phyloP scores from a whole-genome alignment of 352 stramenopile genomes.

The Pythium sukuiense region DNA sequence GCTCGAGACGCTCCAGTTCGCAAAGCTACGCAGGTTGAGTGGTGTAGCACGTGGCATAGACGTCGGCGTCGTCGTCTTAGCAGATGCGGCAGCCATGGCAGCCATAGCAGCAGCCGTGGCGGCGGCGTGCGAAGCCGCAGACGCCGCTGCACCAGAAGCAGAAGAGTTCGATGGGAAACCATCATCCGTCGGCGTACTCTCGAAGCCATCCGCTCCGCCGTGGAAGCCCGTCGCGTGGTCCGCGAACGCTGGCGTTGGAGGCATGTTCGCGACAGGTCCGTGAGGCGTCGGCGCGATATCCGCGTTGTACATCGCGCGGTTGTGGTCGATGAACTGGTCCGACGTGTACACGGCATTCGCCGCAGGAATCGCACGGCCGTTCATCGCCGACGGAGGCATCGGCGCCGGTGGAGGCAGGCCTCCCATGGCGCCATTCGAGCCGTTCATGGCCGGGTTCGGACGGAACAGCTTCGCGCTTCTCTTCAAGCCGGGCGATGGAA shows the following conservation, averaged over 20 bases:
- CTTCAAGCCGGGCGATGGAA: conserved; percentile 25
- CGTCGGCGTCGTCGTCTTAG: conserved; percentile 55
- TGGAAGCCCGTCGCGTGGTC: conserved; percentile 62
- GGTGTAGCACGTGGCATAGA: conserved; percentile 60
- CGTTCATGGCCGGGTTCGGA: conserved; percentile 23
- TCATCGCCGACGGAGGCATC: conserved; percentile 16
- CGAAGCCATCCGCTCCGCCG: conserved; percentile 64
- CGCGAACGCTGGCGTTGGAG: conserved; percentile 77
- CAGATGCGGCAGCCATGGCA: conserved; percentile 29
- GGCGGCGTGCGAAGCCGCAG: conserved; percentile 28
- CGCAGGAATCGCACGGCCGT: conserved; percentile 11
- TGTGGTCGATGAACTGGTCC: conserved; percentile 75
- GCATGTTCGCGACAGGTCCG: conserved; percentile 74
- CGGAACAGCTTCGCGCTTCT: conserved; percentile 33
- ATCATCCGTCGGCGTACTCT: conserved; percentile 54
- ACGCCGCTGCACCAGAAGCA: conserved; percentile 23
- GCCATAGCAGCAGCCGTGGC: conserved; percentile 29
- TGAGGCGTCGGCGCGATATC: conserved; percentile 80
- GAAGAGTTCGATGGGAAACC: conserved; percentile 43
- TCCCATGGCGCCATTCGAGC: conserved; percentile 1
- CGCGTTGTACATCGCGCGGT: conserved; percentile 70
- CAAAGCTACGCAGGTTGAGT: conserved; percentile 81
- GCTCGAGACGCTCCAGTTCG: conserved; percentile 79
- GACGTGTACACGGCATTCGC: conserved; percentile 45
- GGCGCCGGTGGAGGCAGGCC: conserved; percentile 13